A percentile compares a stretch with the other conserved stretches of the same genome.
Evolutionary conservation across 371 early-diverging fungal genomes (phyloP).

Genomic region (Zychaea mexicana): DNA sequence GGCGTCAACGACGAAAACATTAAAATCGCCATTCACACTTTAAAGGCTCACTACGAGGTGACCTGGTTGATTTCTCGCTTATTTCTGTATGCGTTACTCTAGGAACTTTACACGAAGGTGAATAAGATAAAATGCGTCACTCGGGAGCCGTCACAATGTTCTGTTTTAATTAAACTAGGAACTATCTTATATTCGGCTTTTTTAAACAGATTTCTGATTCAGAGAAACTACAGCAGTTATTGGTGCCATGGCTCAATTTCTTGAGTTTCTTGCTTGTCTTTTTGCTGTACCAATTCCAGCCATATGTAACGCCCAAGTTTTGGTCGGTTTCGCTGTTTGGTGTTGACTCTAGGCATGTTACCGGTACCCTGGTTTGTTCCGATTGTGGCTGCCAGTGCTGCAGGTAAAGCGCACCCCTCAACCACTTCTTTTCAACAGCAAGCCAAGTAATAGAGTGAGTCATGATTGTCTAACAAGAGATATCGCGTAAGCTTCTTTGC

Average conservation of each 20-base stretch:
- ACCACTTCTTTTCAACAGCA: too few relatives aligned
- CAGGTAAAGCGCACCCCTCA: constrained; percentile 8
- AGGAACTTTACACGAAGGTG: constrained; percentile 16
- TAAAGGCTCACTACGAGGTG: constrained; percentile 19
- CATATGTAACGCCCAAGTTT: background rate
- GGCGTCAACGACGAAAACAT: constrained; percentile 26
- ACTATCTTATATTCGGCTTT: constrained; percentile 11
- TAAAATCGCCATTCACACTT: constrained; percentile 21
- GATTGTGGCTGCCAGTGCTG: constrained; percentile 13
- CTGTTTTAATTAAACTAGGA: background rate
- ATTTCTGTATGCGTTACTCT: constrained; percentile 17
- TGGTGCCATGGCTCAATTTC: constrained; percentile 7
- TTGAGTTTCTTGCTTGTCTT: constrained; percentile 7
- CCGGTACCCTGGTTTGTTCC: constrained; percentile 20
- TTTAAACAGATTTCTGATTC: constrained; percentile 18
- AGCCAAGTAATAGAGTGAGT: background rate
- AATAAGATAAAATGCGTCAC: too few relatives aligned
- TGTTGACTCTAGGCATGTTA: constrained; percentile 13
- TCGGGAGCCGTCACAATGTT: background rate
- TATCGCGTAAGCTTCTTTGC: too few relatives aligned
- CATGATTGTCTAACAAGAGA: too few relatives aligned
- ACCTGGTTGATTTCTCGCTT: constrained; percentile 17
- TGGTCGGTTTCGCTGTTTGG: constrained; percentile 13
- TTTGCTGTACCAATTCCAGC: constrained; percentile 11
- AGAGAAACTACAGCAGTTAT: constrained; percentile 11